Base-by-base conservation (phyloP, 306 rosid genomes). In the Quercus agrifolia region DNA sequence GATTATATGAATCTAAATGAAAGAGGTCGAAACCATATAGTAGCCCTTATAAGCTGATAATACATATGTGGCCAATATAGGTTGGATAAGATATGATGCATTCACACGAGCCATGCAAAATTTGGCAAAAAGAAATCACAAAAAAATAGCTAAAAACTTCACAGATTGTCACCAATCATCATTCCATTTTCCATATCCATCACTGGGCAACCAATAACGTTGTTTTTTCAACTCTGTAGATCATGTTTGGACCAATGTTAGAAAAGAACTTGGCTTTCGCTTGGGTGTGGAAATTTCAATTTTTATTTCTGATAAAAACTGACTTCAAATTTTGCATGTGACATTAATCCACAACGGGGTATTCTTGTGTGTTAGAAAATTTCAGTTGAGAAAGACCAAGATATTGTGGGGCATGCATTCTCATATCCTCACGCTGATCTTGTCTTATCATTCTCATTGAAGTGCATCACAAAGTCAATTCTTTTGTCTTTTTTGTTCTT, bases 31-130 rank as follows among this genome's bases (percentile, higher is more conserved):
- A 20, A 30, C 67, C 55, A 74, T 63, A 17, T 71, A 6, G 70
- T 69, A 57, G 30, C 25, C 63, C 61, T 49, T 71, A 11, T 46
- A 12, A 70, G 61, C 28, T 41, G 81, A 77, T 77, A 77, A 82
- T 44, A 49, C 51, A 51, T 69, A 6, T 83, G 86, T 79, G 83
- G 86, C 64, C 57, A 21, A 25, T 21, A 76, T 73, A 6, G 46
- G 15, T 28, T 74, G 82, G 78, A 74, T 57, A 78, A 64, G 75
- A 75, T 81, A 61, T 30, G 55, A 58, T 56, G 69, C 61, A 71
- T 57, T 38, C 56, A 10, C 56, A 59, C 18, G 21, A 19, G 66
- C 58, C 46, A 68, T 70, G 80, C 72, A 51, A 35, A 41, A 55
- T 4, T 31, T 30, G 1, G 66, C 27, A 30, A n/a, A 44, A 44